A percentile compares a stretch with the other conserved stretches of the same genome.
phyloP scores from a whole-genome alignment of 805 yeast species.

The Scheffersomyces coipomensis region DNA sequence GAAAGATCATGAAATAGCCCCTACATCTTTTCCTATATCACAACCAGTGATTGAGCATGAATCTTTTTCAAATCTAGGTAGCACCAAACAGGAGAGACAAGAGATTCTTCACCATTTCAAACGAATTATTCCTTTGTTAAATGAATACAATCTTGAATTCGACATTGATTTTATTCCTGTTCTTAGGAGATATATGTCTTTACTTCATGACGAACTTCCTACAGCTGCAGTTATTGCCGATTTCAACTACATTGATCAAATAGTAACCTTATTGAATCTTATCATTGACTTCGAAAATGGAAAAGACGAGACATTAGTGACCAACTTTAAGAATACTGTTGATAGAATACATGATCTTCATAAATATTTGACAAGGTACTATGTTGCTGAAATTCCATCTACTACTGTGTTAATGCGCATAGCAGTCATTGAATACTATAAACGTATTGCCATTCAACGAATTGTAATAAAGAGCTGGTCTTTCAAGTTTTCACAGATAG shows the following conservation, averaged over 20 bases:
- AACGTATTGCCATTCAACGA: conserved; percentile 1
- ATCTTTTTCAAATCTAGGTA: no score
- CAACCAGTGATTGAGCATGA: background rate
- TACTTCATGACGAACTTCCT: conserved; percentile 18
- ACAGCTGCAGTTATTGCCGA: conserved; percentile 16
- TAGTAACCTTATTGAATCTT: conserved; percentile 16
- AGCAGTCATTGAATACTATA: conserved; percentile 16
- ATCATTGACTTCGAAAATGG: conserved; percentile 30
- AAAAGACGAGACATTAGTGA: conserved; percentile 9
- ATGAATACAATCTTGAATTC: conserved; percentile 24
- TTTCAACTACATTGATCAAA: conserved; percentile 16
- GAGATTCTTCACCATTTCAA: conserved; percentile 12
- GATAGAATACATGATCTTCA: conserved; percentile 21
- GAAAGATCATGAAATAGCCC: background rate
- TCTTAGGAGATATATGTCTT: conserved; percentile 20
- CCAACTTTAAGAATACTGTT: conserved; percentile 19
- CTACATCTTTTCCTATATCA: background rate
- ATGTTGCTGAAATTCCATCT: conserved; percentile 2
- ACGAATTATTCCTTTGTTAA: conserved; percentile 23
- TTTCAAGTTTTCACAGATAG: background rate
- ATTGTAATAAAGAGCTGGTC: conserved; percentile 5
- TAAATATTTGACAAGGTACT: conserved; percentile 11
- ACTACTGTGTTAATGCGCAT: conserved; percentile 31
- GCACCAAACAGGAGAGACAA: conserved; percentile 12
- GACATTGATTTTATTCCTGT: conserved; percentile 18